phyloP scores from a whole-genome alignment of 208 protist species.

The Crithidia bombi region DNA sequence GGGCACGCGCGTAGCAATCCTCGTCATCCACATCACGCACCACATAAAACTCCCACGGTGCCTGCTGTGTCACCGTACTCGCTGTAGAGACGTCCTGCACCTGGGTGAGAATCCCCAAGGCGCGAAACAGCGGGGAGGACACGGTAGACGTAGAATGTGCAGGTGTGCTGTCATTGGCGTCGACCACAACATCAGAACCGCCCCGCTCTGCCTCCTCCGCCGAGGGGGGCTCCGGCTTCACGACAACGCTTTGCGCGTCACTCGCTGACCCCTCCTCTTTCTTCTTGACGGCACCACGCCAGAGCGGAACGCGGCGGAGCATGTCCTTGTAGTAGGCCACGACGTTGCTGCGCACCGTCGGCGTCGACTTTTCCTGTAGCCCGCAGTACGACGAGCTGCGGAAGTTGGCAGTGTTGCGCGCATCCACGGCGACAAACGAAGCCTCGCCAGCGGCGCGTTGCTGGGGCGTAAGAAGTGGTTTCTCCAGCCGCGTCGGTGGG shows the following conservation, averaged over 20 bases:
- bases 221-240: constrained; percentile 24
- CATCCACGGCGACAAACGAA: constrained; percentile 37
- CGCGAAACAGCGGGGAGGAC: constrained; percentile 37
- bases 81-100: constrained; percentile 45
- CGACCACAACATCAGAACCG: neutral
- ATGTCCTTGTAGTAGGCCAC: constrained; percentile 76
- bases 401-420: constrained; percentile 75
- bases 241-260: neutral
- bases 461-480: constrained; percentile 25
- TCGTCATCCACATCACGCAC: constrained; percentile 75
- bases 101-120: constrained; percentile 81
- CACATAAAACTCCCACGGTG: constrained; percentile 87
- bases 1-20: constrained; percentile 45
- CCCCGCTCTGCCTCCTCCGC: constrained; percentile 14
- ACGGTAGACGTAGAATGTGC: neutral
- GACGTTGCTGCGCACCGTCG: constrained; percentile 30
- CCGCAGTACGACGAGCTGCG: constrained; percentile 73
- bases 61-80: constrained; percentile 35
- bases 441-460: constrained; percentile 12
- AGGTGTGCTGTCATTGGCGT: too few relatives aligned
- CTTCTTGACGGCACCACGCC: constrained; percentile 23
- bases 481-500: constrained; percentile 53
- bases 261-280: neutral
- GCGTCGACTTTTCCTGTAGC: constrained; percentile 50
- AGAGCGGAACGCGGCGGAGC: constrained; percentile 62